phyloP scores from a whole-genome alignment of 345 rosid genomes.

The Populus nigra region DNA sequence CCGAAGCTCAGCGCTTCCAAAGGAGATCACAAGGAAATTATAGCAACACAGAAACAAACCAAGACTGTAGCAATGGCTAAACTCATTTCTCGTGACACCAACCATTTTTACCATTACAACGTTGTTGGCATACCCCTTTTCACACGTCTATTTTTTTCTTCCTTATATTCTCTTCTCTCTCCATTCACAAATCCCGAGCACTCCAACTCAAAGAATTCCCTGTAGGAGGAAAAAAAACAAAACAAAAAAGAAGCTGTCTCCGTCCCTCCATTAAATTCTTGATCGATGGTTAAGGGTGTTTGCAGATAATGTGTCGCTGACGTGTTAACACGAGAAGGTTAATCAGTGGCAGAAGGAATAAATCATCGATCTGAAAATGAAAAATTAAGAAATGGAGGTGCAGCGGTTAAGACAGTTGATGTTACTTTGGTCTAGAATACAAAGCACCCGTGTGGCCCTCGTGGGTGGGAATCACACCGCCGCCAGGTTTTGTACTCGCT shows the following conservation, averaged over 20 bases:
- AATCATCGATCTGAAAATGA: neutral
- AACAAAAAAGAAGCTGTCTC: neutral
- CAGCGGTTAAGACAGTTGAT: slow-evolving; percentile 54
- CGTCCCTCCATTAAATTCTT: slow-evolving; percentile 14
- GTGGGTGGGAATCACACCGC: slow-evolving; percentile 92
- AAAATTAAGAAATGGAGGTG: slow-evolving; percentile 52
- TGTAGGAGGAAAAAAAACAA: neutral
- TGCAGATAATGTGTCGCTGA: slow-evolving; percentile 8
- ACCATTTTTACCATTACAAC: neutral
- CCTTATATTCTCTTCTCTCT: slow-evolving; percentile 6
- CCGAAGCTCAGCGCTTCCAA: too few species aligned
- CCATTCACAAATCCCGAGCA: neutral
- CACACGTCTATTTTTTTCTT: neutral
- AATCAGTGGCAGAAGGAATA: neutral
- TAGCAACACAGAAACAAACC: neutral
- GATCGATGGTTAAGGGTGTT: neutral
- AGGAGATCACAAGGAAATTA: neutral
- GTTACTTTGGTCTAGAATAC: slow-evolving; percentile 46
- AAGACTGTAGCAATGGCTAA: slow-evolving; percentile 16
- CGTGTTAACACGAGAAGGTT: neutral
- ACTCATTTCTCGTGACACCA: slow-evolving; percentile 28
- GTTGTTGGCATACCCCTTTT: neutral
- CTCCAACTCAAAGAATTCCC: neutral
- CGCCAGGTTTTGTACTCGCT: slow-evolving; percentile 83
- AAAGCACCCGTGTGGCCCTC: slow-evolving; percentile 51